These are phyloP conservation scores for Viridothelium virens DNA, from an alignment of 495 filamentous ascomycete species.

Conservation along the genomic window DNA sequence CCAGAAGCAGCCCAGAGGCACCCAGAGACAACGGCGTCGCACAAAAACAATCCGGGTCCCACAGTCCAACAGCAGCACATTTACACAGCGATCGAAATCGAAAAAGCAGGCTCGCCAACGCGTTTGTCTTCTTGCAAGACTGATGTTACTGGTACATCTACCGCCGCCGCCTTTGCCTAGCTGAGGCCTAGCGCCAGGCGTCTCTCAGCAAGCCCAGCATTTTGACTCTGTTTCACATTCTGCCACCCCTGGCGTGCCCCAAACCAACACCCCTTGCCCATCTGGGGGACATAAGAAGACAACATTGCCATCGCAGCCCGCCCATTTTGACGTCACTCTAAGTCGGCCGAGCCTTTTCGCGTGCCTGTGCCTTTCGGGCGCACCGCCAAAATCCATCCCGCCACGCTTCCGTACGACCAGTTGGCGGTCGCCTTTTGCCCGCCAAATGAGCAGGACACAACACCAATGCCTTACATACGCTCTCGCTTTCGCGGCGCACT, in stretches of 20 bases:
- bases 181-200: background rate
- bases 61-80: background rate
- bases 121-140: background rate
- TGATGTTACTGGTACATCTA: background rate
- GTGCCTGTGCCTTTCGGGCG: background rate
- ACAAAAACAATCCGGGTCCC: background rate
- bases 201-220: background rate
- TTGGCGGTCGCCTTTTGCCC: background rate
- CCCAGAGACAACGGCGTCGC: background rate
- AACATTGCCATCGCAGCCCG: background rate
- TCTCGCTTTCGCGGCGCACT: conserved; percentile 67
- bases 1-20: too few relatives aligned
- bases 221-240: background rate
- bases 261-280: background rate
- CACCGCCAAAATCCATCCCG: background rate
- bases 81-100: conserved; percentile 1
- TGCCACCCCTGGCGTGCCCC: background rate
- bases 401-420: background rate
- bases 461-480: conserved; percentile 48
- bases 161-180: conserved; percentile 4
- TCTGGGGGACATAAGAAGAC: too few relatives aligned
- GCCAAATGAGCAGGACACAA: background rate
- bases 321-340: background rate
- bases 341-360: conserved; percentile 2
- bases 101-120: background rate